Base-by-base conservation (phyloP, 768 basidiomycete genomes). In the Tulasnella sp. region DNA sequence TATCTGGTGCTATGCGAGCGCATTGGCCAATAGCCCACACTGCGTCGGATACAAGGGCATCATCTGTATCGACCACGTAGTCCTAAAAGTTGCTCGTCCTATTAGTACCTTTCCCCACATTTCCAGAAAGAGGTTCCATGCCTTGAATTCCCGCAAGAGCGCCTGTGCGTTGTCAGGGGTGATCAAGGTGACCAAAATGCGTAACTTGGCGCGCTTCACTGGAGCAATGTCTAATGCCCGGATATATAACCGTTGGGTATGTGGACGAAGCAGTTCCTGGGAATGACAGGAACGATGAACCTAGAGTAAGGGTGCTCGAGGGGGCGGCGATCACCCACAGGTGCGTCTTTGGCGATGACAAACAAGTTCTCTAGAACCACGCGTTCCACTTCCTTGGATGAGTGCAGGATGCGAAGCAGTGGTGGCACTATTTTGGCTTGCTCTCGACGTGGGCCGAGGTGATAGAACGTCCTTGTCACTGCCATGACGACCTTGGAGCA, bases 71-170 rank as follows among this genome's bases (percentile, higher is more conserved):
- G n/a, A 86, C 82, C 1, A 83, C 77, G 64, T 84, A 93, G 59
- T 86, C 82, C 91, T 96, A 34, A 57, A 40, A 27, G 25, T 29
- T 12, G 8, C 14, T 34, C 8, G 27, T 35, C 35, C 36, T 14
- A 50, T 31, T 34, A 35, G 52, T 50, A 46, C 27, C 39, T 35
- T 29, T 11, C 25, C 53, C 27, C 35, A 51, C 49, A 46, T 49
- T 14, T 12, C n/a, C 15, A 29, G 15, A 60, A 7, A 45, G 41
- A 2, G 29, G 12, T 25, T 27, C 73, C 84, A 57, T 57, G 94
- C 93, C 60, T 85, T 80, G 62, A 96, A 82, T 66, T 99, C 96
- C 21, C 82, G 74, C 61, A 98, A 70, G 8, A 94, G 75, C 0
- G 75, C 71, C 39, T 80, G 75, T 55, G 83, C 80, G 62, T 83